These are phyloP conservation scores for Paramyrothecium roridum DNA, from an alignment of 2,329 filamentous ascomycete species.

Conservation along the genomic window DNA sequence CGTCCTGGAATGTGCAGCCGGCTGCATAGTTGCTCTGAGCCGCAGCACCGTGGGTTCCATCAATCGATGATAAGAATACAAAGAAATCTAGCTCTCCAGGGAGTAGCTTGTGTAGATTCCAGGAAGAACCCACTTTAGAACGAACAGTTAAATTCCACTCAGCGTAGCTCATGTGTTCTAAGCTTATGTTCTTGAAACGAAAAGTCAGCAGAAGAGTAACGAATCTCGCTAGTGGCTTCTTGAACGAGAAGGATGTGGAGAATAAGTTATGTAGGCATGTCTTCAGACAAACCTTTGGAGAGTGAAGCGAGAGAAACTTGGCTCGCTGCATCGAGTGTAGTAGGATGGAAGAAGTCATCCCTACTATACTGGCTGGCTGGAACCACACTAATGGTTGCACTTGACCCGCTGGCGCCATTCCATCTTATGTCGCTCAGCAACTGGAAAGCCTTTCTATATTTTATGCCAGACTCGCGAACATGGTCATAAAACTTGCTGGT, in stretches of 20 bases:
- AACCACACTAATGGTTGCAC: neutral
- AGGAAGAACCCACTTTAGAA: constrained; percentile 29
- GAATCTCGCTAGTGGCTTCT: too few relatives aligned
- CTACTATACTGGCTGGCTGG: neutral
- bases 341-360: neutral
- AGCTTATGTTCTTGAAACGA: constrained; percentile 21
- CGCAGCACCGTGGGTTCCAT: constrained; percentile 26
- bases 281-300: neutral
- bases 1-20: constrained; percentile 26
- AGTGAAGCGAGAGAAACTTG: neutral
- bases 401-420: neutral
- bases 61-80: constrained; percentile 29
- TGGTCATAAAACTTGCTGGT: too few relatives aligned
- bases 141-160: constrained; percentile 15
- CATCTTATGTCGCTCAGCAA: neutral
- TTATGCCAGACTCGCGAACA: neutral
- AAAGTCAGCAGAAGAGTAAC: constrained; percentile 2
- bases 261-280: neutral
- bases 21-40: constrained; percentile 37
- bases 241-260: neutral
- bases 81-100: constrained; percentile 31
- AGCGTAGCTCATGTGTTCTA: constrained; percentile 5
- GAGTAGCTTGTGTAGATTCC: constrained; percentile 21
- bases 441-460: neutral
- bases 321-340: neutral